phyloP scores from a whole-genome alignment of 1,284 basidiomycete genomes.

The Cerioporus squamosus region DNA sequence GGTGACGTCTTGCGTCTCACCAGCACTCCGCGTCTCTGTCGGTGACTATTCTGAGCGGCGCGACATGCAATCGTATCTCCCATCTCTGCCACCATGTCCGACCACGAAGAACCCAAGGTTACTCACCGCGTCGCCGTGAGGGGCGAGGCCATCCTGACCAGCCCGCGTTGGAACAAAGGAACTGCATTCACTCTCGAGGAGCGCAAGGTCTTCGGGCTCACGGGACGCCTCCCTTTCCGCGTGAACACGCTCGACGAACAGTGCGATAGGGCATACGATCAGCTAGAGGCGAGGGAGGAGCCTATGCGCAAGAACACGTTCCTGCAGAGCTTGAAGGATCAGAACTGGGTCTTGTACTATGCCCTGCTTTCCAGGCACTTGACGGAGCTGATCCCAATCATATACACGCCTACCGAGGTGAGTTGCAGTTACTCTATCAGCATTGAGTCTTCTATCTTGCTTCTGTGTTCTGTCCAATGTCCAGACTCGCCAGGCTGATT shows the following conservation, averaged over 20 bases:
- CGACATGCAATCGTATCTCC: conserved; percentile 1
- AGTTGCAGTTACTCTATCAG: conserved; percentile 14
- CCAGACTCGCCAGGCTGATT: too few species aligned
- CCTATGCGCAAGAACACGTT: conserved; percentile 74
- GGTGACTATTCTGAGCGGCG: too few species aligned
- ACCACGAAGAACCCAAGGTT: conserved; percentile 10
- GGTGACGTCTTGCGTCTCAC: conserved; percentile 1
- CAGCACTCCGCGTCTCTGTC: too few species aligned
- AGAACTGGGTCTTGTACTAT: conserved; percentile 81
- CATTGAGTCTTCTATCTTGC: too few species aligned
- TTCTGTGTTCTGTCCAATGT: too few species aligned
- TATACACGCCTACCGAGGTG: conserved; percentile 75
- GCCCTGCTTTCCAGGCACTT: conserved; percentile 63
- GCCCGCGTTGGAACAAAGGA: conserved; percentile 73
- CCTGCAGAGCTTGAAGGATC: conserved; percentile 70
- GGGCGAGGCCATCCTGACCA: conserved; percentile 64
- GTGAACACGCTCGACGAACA: conserved; percentile 82
- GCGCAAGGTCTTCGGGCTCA: conserved; percentile 71
- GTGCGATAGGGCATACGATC: conserved; percentile 70
- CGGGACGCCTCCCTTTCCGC: conserved; percentile 77
- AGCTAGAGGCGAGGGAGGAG: conserved; percentile 52
- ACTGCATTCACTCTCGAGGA: conserved; percentile 74
- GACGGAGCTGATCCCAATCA: conserved; percentile 75
- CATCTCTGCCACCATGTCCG: conserved; percentile 17
- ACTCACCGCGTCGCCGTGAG: conserved; percentile 54